phyloP scores from a whole-genome alignment of 78 protist genomes.

The Dictyostelium citrinum region DNA sequence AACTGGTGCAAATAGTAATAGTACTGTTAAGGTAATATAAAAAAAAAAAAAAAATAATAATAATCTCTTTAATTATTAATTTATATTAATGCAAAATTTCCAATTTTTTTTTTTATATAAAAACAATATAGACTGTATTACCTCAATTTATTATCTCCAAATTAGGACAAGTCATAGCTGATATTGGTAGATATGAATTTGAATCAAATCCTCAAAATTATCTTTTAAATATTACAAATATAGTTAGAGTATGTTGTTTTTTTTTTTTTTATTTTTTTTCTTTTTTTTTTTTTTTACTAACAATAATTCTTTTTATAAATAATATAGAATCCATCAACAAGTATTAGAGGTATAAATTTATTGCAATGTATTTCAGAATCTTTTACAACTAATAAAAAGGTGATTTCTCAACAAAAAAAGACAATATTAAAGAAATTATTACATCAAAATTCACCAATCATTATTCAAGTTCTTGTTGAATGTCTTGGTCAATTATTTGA shows the following conservation, averaged over 20 bases:
- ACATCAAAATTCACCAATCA: slow-evolving; percentile 8
- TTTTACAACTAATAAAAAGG: slow-evolving; percentile 30
- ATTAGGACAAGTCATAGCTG: slow-evolving; percentile 56
- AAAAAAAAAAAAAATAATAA: not conserved
- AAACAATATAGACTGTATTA: not conserved
- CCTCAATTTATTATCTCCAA: slow-evolving; percentile 16
- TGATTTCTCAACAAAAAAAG: slow-evolving; percentile 33
- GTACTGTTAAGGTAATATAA: not conserved
- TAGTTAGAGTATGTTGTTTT: slow-evolving; percentile 21
- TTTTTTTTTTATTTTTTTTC: not conserved
- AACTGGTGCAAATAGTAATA: not conserved
- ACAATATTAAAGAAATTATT: slow-evolving; percentile 8
- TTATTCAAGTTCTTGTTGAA: slow-evolving; percentile 15
- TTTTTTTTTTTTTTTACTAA: not conserved
- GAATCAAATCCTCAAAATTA: not conserved
- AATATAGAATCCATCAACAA: slow-evolving; percentile 46
- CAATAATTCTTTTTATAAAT: not conserved
- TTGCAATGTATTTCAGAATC: slow-evolving; percentile 59
- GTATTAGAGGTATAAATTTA: slow-evolving; percentile 54
- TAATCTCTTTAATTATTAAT: not conserved
- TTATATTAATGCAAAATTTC: no score
- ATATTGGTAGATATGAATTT: slow-evolving; percentile 60
- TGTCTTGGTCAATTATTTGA: slow-evolving; percentile 29
- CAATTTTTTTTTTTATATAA: no score
- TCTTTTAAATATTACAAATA: not conserved